Evolutionary conservation across 1,139 yeast species (phyloP).

Genomic region (Fermentozyma sake): DNA sequence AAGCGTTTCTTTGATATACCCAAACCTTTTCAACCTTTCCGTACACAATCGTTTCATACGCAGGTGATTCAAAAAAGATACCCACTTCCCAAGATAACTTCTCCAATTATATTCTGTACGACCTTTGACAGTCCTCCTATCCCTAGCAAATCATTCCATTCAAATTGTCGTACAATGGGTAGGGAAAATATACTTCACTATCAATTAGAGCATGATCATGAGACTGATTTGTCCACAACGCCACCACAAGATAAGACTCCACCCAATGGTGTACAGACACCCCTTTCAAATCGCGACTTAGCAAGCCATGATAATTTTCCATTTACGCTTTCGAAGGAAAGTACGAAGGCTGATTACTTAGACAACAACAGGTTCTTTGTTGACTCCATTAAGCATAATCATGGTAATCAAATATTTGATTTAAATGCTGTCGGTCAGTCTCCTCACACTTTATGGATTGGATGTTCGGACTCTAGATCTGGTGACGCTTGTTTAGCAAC

Average conservation of each 20-base stretch:
- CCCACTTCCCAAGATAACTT: too few species aligned
- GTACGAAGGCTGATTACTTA: slow-evolving; percentile 60
- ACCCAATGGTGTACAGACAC: too few species aligned
- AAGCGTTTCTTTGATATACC: too few species aligned
- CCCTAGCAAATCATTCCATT: too few species aligned
- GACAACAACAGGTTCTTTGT: slow-evolving; percentile 68
- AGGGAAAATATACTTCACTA: slow-evolving; percentile 42
- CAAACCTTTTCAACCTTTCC: neutral
- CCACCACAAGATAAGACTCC: slow-evolving; percentile 5
- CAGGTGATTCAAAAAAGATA: too few species aligned
- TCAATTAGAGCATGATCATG: slow-evolving; percentile 39
- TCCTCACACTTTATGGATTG: slow-evolving; percentile 94
- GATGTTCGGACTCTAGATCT: slow-evolving; percentile 92
- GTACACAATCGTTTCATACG: slow-evolving; percentile 4
- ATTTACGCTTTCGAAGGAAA: slow-evolving; percentile 54
- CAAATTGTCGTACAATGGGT: too few species aligned
- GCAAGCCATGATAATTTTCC: slow-evolving; percentile 29
- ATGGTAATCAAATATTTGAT: slow-evolving; percentile 61
- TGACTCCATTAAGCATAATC: slow-evolving; percentile 50
- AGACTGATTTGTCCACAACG: slow-evolving; percentile 26
- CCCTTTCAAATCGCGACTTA: too few species aligned
- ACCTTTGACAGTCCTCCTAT: too few species aligned
- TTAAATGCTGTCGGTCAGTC: slow-evolving; percentile 79
- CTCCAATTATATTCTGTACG: too few species aligned
- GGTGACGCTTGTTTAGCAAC: slow-evolving; percentile 77